phyloP scores from a whole-genome alignment of 129 eudicot species.

The Daucus carota region DNA sequence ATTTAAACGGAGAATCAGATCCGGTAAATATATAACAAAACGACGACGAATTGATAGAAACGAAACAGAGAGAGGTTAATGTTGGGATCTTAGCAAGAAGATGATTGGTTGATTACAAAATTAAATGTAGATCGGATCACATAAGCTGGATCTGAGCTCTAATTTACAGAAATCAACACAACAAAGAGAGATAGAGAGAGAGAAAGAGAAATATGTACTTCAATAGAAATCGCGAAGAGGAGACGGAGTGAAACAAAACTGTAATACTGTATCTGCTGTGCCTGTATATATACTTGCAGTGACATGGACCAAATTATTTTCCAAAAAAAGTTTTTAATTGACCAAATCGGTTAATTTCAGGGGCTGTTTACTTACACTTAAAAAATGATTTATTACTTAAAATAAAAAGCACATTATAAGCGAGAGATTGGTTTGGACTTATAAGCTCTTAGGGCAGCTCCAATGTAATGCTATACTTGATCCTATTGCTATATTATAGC shows the following conservation, averaged over 20 bases:
- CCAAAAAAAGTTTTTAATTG: too few relatives aligned
- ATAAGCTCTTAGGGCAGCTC: too few relatives aligned
- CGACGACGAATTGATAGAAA: background rate
- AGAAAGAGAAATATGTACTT: background rate
- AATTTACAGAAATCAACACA: background rate
- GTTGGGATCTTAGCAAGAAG: background rate
- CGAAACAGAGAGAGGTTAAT: background rate
- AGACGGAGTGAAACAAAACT: background rate
- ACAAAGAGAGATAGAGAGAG: background rate
- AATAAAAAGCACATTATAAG: too few relatives aligned
- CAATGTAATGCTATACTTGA: too few relatives aligned
- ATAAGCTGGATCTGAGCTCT: background rate
- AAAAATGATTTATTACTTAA: too few relatives aligned
- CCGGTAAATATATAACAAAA: background rate
- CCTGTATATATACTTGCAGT: too few relatives aligned
- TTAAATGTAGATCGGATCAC: background rate
- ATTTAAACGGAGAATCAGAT: background rate
- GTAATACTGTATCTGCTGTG: too few relatives aligned
- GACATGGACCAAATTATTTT: too few relatives aligned
- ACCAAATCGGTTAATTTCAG: too few relatives aligned
- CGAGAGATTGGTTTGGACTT: too few relatives aligned
- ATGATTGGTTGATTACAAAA: background rate
- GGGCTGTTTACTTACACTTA: too few relatives aligned
- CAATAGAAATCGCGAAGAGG: background rate
- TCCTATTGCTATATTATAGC: too few relatives aligned